Evolutionary conservation across 495 filamentous ascomycete genomes (phyloP).

Genomic region (Astrocystis sublimbata): DNA sequence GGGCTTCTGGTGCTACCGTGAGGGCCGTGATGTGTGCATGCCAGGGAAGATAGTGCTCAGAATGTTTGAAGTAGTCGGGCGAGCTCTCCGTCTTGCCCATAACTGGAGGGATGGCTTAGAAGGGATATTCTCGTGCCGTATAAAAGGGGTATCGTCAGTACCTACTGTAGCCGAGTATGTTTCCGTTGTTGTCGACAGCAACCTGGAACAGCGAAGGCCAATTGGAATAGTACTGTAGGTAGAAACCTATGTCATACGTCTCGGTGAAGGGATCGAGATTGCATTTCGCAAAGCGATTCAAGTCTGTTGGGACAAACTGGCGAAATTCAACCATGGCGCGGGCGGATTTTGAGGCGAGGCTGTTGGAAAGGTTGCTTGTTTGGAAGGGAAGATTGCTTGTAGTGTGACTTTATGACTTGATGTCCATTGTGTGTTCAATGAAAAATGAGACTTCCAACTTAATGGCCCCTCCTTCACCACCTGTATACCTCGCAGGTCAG

Average conservation of each 20-base stretch:
- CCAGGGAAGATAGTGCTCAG: slow-evolving; percentile 89
- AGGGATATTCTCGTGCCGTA: neutral
- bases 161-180: slow-evolving; percentile 91
- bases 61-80: slow-evolving; percentile 66
- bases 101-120: slow-evolving; percentile 56
- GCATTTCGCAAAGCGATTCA: slow-evolving; percentile 69
- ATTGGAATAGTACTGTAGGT: slow-evolving; percentile 88
- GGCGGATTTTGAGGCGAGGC: neutral
- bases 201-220: slow-evolving; percentile 93
- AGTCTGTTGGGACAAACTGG: slow-evolving; percentile 45
- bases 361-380: neutral
- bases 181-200: slow-evolving; percentile 75
- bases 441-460: too few species aligned
- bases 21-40: slow-evolving; percentile 97
- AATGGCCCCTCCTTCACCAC: too few species aligned
- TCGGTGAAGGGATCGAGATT: slow-evolving; percentile 95
- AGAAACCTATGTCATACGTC: slow-evolving; percentile 93
- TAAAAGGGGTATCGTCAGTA: slow-evolving; percentile 15
- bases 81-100: slow-evolving; percentile 96
- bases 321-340: slow-evolving; percentile 49
- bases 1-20: slow-evolving; percentile 83
- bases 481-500: too few species aligned
- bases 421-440: too few species aligned
- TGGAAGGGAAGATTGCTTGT: too few species aligned
- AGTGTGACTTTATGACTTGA: too few species aligned